phyloP scores from a whole-genome alignment of 805 yeast genomes.

The Metschnikowia gelsemii region DNA sequence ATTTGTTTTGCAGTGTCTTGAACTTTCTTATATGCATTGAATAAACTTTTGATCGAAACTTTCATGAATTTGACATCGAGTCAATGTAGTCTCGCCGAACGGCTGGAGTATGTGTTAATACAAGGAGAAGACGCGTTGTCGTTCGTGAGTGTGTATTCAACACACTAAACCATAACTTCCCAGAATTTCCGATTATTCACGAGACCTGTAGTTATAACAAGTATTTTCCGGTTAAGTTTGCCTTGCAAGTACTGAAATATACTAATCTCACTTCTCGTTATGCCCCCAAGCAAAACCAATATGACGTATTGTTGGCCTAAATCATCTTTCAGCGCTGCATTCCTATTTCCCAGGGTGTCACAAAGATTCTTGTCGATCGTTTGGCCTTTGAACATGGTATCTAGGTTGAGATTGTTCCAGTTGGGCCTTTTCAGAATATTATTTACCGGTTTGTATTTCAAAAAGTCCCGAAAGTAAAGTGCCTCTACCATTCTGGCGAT shows the following conservation, averaged over 20 bases:
- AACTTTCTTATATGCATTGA: slow-evolving; percentile 4
- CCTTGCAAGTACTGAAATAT: slow-evolving; percentile 62
- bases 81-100: neutral
- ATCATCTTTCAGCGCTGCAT: slow-evolving; percentile 1
- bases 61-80: neutral
- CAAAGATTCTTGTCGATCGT: slow-evolving; percentile 37
- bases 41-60: slow-evolving; percentile 2
- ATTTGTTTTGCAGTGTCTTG: neutral
- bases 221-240: slow-evolving; percentile 39
- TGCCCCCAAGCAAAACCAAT: slow-evolving; percentile 74
- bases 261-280: slow-evolving; percentile 81
- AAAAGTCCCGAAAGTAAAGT: slow-evolving; percentile 56
- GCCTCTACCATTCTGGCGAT: slow-evolving; percentile 66
- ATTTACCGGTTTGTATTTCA: slow-evolving; percentile 41
- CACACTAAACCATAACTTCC: slow-evolving; percentile 5
- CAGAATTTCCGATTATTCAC: slow-evolving; percentile 36
- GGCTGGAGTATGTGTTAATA: too few species aligned
- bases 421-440: slow-evolving; percentile 38
- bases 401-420: slow-evolving; percentile 45
- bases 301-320: slow-evolving; percentile 33
- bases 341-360: slow-evolving; percentile 26
- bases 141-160: neutral
- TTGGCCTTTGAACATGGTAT: slow-evolving; percentile 43
- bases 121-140: too few species aligned
- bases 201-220: slow-evolving; percentile 46